Base-by-base conservation (phyloP, 805 yeast genomes). In the Saturnispora gosingensis region DNA sequence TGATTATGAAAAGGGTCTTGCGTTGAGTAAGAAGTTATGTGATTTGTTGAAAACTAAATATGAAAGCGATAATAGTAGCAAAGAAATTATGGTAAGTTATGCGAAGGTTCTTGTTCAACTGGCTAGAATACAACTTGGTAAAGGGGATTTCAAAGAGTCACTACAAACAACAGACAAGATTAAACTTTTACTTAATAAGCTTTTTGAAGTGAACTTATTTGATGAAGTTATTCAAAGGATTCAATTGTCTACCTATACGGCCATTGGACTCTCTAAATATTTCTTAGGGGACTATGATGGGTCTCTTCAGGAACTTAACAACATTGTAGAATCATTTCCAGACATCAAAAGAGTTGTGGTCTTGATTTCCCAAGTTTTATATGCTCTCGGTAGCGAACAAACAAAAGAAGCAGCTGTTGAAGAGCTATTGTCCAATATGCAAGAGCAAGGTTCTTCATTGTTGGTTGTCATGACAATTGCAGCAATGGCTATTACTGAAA, bases 371-470 rank as follows among this genome's bases (percentile, higher is more conserved):
- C 95, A 89, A 61, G 84, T 90, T 0, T 71, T 93, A 47, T 85
- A 83, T 69, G 87, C 88, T 2, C 78, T 78, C 52, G 85, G 81
- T n/a, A 77, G 81, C 0, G 80, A 77, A n/a, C 93, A 85, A 5
- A 81, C 93, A 1, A 82, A 80, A 53, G 84, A 81, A 56, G 90
- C 89, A 1, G 96, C 97, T 0, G 61, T 86, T 45, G 96, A 89
- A 59, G 96, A 88, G 64, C 67, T 91, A 43, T 83, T 85, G 58
- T 73, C 76, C 24, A 80, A 75, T 58, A 78, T 89, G 40, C 83
- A 77, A 54, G 71, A 68, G 4, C 66, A 76, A 52, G 96, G 95
- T 0, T 72, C 85, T 1, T 80, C 89, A 2, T 67, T 88, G 45
- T 61, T 80, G 24, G 80, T 86, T 2, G 82, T 87, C 0, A 66